Evolutionary conservation across 805 yeast species (phyloP).

Genomic region (Myxozyma udenii): DNA sequence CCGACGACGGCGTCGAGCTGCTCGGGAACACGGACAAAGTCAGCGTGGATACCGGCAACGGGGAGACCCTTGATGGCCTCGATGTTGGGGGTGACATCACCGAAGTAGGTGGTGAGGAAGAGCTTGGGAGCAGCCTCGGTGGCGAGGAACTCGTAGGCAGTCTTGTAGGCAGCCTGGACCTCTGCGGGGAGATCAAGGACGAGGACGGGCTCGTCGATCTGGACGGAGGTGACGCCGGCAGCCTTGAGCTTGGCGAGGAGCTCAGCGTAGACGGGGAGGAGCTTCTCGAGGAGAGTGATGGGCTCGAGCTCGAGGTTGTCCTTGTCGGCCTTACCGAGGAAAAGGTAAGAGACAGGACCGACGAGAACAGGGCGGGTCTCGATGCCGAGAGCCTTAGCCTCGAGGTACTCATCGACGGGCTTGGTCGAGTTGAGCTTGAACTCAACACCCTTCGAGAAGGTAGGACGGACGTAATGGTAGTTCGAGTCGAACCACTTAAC

Average conservation of each 20-base stretch:
- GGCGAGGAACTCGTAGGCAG: conserved; percentile 76
- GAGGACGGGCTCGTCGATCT: conserved; percentile 95
- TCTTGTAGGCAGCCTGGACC: conserved; percentile 81
- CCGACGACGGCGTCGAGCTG: conserved; percentile 82
- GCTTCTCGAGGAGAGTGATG: conserved; percentile 79
- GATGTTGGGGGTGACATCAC: conserved; percentile 97
- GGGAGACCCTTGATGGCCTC: conserved; percentile 84
- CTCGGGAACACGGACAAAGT: conserved; percentile 92
- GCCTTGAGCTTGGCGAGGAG: conserved; percentile 79
- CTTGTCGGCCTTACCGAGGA: conserved; percentile 97
- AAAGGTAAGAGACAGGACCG: conserved; percentile 94
- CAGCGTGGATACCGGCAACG: conserved; percentile 94
- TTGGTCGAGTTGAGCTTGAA: conserved; percentile 95
- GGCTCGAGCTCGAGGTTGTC: conserved; percentile 95
- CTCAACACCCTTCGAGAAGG: conserved; percentile 89
- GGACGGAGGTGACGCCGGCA: conserved; percentile 94
- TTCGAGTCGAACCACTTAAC: conserved; percentile 99
- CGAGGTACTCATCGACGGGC: conserved; percentile 96
- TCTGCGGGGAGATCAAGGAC: conserved; percentile 88
- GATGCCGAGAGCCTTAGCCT: conserved; percentile 94
- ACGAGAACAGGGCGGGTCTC: conserved; percentile 96
- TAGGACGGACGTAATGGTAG: conserved; percentile 99
- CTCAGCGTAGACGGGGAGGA: conserved; percentile 90
- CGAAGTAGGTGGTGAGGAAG: conserved; percentile 88
- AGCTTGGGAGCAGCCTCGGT: conserved; percentile 73